Base-by-base conservation (phyloP, 768 basidiomycete genomes). In the Floccularia luteovirens region DNA sequence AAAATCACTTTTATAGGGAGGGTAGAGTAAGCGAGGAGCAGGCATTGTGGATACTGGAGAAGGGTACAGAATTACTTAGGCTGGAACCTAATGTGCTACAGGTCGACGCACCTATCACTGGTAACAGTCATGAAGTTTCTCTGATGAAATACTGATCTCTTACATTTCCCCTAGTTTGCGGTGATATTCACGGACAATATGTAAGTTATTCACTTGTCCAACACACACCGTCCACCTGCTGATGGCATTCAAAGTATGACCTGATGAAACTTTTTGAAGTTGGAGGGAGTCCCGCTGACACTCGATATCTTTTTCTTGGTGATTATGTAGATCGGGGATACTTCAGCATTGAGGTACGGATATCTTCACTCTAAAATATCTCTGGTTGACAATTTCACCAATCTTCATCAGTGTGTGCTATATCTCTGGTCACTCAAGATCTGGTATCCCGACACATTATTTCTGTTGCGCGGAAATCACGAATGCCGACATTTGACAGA, bases 101-200 rank as follows among this genome's bases (percentile, higher is more conserved):
- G 43, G 92, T 99, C 39, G 96, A 98, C 63, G 93, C 93, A 17
- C 96, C 96, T 31, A 93, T 99, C 60, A 99, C 94, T 42, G 90
- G 93, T 93, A 46, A 44, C 75, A 58, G 16, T 39, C 21, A 24
- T 28, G 32, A n/a, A 47, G 36, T 49, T 34, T 33, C 40, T 48
- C 28, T 10, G 19, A 23, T 17, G 14, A 11, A 21, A 23, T 28
- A 21, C 23, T 16, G 35, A 14, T 31, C 11, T 38, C 24, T 11
- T 12, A 30, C 34, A 41, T 39, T 41, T 23, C 14, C 41, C 16
- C n/a, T 52, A 91, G 90, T 92, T 25, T 98, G 94, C 60, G 96
- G 94, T 35, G 94, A 98, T 65, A 96, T 98, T 33, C 94, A 98
- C 53, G 94, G 94, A 1, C 94, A 99, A 89, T 99, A 99, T 66